A percentile compares a stretch with the other conserved stretches of the same genome.
These are phyloP conservation scores for Cryptococcus hybrid DNA, from an alignment of 1,284 basidiomycete genomes.

Conservation along the genomic window DNA sequence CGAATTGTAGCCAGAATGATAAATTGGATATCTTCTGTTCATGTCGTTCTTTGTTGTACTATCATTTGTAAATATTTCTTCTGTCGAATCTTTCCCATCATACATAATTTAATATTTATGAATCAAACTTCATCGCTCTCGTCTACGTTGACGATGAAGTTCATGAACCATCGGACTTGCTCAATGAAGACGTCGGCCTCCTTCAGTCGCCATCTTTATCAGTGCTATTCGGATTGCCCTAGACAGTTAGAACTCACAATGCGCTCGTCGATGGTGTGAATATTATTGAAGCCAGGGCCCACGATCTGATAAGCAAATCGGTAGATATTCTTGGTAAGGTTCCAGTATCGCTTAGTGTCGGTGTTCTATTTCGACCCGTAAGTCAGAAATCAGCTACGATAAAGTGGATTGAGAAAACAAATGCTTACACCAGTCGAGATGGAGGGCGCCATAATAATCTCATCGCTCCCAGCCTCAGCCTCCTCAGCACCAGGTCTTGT, in stretches of 20 bases:
- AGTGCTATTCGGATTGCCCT: not conserved
- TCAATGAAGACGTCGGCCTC: slow-evolving; percentile 35
- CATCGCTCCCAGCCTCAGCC: slow-evolving; percentile 17
- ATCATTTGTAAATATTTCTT: not conserved
- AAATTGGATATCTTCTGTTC: not conserved
- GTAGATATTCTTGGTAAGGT: slow-evolving; percentile 43
- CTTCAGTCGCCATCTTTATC: slow-evolving; percentile 5
- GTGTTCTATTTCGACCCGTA: slow-evolving; percentile 26
- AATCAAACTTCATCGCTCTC: slow-evolving; percentile 29
- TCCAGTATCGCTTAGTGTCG: slow-evolving; percentile 47
- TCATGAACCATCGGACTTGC: slow-evolving; percentile 42
- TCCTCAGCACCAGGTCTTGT: not conserved
- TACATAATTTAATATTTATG: no score
- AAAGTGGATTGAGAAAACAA: not conserved
- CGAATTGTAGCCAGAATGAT: not conserved
- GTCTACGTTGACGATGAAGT: slow-evolving; percentile 42
- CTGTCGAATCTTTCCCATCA: not conserved
- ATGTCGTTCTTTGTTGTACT: not conserved
- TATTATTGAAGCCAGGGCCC: slow-evolving; percentile 15
- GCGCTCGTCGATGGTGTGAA: slow-evolving; percentile 44
- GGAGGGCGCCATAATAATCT: slow-evolving; percentile 34
- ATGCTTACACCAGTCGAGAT: slow-evolving; percentile 31
- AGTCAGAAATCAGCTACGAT: not conserved
- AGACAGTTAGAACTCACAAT: slow-evolving; percentile 15
- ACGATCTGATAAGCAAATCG: slow-evolving; percentile 32